Percentiles rank a stretch among this genome's conserved stretches.
Evolutionary conservation across 2,329 filamentous ascomycete genomes (phyloP).

Genomic region (Periglandula ipomoeae): DNA sequence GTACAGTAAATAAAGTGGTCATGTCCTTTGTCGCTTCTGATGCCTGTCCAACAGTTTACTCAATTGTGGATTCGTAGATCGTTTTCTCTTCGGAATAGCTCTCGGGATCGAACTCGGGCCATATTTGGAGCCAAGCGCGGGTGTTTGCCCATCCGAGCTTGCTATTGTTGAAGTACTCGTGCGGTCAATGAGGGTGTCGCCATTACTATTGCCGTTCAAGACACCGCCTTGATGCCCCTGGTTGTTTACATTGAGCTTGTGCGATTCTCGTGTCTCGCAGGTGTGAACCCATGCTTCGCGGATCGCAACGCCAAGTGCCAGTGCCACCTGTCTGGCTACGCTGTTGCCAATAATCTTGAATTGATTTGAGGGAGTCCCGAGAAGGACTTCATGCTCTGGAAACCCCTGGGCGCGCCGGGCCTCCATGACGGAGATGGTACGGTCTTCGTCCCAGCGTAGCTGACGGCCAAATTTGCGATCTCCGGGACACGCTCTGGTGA

Average conservation of each 20-base stretch:
- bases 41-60: no score
- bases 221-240: background rate
- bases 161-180: background rate
- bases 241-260: background rate
- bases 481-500: slow-evolving; percentile 39
- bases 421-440: slow-evolving; percentile 57
- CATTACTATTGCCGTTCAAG: no score
- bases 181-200: no score
- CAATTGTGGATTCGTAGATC: no score
- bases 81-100: background rate
- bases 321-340: slow-evolving; percentile 58
- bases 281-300: slow-evolving; percentile 40
- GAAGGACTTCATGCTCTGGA: slow-evolving; percentile 58
- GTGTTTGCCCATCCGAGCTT: background rate
- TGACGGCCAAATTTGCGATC: slow-evolving; percentile 47
- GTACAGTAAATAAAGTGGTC: no score
- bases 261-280: background rate
- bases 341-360: slow-evolving; percentile 67
- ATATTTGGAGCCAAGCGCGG: background rate
- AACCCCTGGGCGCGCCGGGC: slow-evolving; percentile 60
- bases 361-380: slow-evolving; percentile 47
- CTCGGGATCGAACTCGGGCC: background rate
- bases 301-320: slow-evolving; percentile 56
- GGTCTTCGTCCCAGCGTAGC: slow-evolving; percentile 58
- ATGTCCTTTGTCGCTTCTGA: no score